Conservation (phyloP, 2,329 filamentous ascomycete genomes). For the Sporothrix humicola region DNA sequence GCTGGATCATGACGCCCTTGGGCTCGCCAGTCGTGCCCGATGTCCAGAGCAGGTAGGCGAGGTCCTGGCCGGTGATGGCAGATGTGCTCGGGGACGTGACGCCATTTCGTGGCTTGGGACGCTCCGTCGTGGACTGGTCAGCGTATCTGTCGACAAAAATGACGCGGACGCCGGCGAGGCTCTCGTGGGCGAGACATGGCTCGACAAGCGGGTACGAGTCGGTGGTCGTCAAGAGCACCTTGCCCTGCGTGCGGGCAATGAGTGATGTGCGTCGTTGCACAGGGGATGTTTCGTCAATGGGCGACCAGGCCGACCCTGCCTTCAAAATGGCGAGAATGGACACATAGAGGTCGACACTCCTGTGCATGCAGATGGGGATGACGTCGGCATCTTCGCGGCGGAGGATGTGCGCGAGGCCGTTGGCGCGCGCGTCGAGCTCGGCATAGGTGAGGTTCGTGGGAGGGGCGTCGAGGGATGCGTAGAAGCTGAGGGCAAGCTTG, state of each 20-base stretch:
- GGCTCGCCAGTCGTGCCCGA: constrained; percentile 64
- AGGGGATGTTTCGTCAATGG: constrained; percentile 55
- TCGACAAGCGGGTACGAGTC: constrained; percentile 29
- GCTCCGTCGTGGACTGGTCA: constrained; percentile 31
- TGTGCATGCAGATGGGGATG: constrained; percentile 49
- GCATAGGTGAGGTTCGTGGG: constrained; percentile 45
- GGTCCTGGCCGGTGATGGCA: constrained; percentile 44
- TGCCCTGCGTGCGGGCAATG: constrained; percentile 45
- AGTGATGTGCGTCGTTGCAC: constrained; percentile 48
- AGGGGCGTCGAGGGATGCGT: constrained; percentile 38
- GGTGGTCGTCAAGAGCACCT: constrained; percentile 42
- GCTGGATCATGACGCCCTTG: constrained; percentile 64
- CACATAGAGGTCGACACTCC: constrained; percentile 50
- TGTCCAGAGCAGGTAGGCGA: constrained; percentile 60
- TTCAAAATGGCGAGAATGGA: constrained; percentile 63
- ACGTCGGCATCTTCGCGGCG: constrained; percentile 41
- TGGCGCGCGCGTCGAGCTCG: constrained; percentile 46
- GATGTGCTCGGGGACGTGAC: neutral
- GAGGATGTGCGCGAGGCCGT: constrained; percentile 42
- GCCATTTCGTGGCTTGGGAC: neutral
- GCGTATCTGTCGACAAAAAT: constrained; percentile 43
- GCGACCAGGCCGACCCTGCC: constrained; percentile 65
- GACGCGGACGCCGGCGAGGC: constrained; percentile 23
- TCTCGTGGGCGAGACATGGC: neutral
- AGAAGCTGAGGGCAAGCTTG: constrained; percentile 35